Evolutionary conservation across 2,329 filamentous ascomycete genomes (phyloP).

Genomic region (Cladosporium sp.): DNA sequence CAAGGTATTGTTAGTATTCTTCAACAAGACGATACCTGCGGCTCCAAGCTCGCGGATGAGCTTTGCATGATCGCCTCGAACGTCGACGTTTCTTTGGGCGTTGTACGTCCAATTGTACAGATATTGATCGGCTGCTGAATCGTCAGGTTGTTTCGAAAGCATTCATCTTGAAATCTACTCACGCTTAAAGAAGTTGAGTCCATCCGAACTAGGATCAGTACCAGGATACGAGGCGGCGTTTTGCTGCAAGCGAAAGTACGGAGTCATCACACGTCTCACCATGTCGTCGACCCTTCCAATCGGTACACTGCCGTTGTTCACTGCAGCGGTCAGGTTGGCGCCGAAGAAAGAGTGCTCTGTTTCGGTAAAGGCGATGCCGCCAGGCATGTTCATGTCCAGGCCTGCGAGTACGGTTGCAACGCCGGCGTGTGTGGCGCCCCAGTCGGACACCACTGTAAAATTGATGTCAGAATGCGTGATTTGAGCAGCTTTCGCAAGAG

Average conservation of each 20-base stretch:
- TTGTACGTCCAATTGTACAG: conserved; percentile 32
- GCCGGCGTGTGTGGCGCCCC: conserved; percentile 43
- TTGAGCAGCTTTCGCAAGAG: neutral
- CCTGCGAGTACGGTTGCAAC: conserved; percentile 41
- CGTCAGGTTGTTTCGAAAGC: too few relatives aligned
- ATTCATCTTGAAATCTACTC: neutral
- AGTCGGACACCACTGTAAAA: conserved; percentile 74
- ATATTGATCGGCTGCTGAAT: conserved; percentile 14
- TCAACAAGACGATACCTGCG: conserved; percentile 41
- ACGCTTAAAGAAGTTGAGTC: conserved; percentile 17
- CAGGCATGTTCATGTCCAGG: conserved; percentile 60
- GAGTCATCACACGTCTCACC: conserved; percentile 46
- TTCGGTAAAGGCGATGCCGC: conserved; percentile 15
- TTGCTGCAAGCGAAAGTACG: conserved; percentile 57
- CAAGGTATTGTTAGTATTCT: conserved; percentile 48
- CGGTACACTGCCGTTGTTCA: conserved; percentile 52
- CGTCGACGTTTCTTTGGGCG: conserved; percentile 30
- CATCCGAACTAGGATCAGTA: conserved; percentile 31
- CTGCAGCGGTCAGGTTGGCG: conserved; percentile 42
- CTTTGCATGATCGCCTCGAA: conserved; percentile 32
- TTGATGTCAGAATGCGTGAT: neutral
- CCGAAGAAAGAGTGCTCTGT: conserved; percentile 22
- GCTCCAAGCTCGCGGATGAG: conserved; percentile 39
- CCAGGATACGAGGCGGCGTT: conserved; percentile 36
- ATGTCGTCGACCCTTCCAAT: conserved; percentile 56